Base-by-base conservation (phyloP, 352 stramenopile genomes). In the Phytophthora sp. region DNA sequence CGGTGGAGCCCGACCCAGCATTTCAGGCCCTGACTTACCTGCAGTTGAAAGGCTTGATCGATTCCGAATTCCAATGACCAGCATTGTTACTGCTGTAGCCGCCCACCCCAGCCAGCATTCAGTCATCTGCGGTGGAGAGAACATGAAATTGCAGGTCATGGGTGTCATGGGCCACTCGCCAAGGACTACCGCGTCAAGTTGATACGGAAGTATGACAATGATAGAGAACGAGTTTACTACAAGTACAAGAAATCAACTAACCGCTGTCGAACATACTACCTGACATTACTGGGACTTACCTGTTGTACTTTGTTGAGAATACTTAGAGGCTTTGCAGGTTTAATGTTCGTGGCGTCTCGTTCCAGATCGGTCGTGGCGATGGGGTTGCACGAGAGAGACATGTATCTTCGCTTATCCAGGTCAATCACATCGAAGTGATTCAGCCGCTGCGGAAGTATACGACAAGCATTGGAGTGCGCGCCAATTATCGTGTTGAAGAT, bases 401-500 rank as follows among this genome's bases (percentile, higher is more conserved):
- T 5, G 13, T 69, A 10, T 67, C 46, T 18, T 45, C 58, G 34
- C 31, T 70, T 34, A 49, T 65, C 37, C 54, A 66, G 34, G 41
- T 62, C n/a, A 63, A 61, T 24, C 39, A 30, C 6, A 13, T 74
- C 5, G 31, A 55, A 55, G n/a, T 55, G 28, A 38, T 63, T 38
- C 55, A 18, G 18, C 43, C 46, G 1, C 28, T 76, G n/a, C 38
- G 53, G 10, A 66, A 50, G 28, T 77, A 75, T 15, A 79, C 65
- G 13, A 71, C 70, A 30, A 79, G 63, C 32, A 64, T 84, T 43
- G 69, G 65, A 5, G n/a, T 91, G n/a, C 61, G 70, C 32, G 55
- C 75, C 28, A 74, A 63, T 28, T 67, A 71, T 53, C 65, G 57
- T 7, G 70, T 76, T 6, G 78, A 89, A 13, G 86, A 96, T 56